A percentile compares a stretch with the other conserved stretches of the same genome.
Conservation (phyloP, 2,329 filamentous ascomycete species). For the Neonectria punicea region DNA sequence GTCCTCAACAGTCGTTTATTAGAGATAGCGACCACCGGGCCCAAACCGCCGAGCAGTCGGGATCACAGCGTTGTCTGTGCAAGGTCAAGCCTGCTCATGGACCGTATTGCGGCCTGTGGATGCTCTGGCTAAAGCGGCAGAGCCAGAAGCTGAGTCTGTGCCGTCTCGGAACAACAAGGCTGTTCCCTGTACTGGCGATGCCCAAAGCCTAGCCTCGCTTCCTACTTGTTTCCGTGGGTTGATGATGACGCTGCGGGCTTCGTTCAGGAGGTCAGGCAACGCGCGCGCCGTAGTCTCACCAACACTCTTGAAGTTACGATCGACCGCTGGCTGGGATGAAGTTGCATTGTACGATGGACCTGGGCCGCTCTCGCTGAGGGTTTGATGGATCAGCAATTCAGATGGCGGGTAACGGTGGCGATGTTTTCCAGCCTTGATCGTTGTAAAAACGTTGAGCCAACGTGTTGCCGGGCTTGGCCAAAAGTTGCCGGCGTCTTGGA, state of each 20-base stretch:
- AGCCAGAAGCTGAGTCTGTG: conserved; percentile 25
- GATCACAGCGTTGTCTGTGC: conserved; percentile 34
- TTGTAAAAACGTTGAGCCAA: conserved; percentile 7
- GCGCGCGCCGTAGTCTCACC: conserved; percentile 24
- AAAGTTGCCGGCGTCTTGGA: conserved; percentile 7
- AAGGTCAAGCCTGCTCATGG: conserved; percentile 21
- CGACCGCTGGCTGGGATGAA: conserved; percentile 33
- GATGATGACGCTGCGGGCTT: conserved; percentile 26
- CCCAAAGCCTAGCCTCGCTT: conserved; percentile 36
- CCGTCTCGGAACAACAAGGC: conserved; percentile 41
- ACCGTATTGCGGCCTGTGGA: conserved; percentile 30
- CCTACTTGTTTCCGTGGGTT: conserved; percentile 30
- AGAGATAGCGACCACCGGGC: conserved; percentile 36
- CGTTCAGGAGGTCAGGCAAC: conserved; percentile 11
- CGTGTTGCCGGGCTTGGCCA: conserved; percentile 5
- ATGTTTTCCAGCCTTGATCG: conserved; percentile 9
- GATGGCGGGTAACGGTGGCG: conserved; percentile 13
- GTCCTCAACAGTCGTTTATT: conserved; percentile 38
- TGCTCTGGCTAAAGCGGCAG: conserved; percentile 28
- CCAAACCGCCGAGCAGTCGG: conserved; percentile 26
- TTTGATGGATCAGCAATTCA: conserved; percentile 31
- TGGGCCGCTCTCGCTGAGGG: conserved; percentile 13
- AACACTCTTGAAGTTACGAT: conserved; percentile 41
- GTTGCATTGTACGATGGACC: conserved; percentile 26
- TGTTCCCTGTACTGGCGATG: conserved; percentile 43